Base-by-base conservation (phyloP, 1,139 yeast genomes). In the Sugiyamaella pinicola region DNA sequence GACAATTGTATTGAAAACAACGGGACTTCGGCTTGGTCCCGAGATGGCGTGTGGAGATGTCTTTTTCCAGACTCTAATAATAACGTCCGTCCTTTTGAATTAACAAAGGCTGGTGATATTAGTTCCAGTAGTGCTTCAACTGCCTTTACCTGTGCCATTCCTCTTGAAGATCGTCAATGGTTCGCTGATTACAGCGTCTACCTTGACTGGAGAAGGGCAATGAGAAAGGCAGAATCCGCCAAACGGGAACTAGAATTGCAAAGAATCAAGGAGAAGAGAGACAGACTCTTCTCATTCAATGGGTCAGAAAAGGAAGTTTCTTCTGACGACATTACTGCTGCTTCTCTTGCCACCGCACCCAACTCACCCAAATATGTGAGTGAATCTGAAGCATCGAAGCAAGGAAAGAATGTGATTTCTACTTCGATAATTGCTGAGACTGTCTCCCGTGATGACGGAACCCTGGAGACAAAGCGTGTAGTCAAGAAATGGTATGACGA, bases 11-110 rank as follows among this genome's bases (percentile, higher is more conserved):
- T 78, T 62, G 79, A 79, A 29, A 74, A 78, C 45, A 71, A 81
- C 3, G 97, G 97, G 1, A 73, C 78, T 15, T 79, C 88, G 0
- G 82, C 83, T 7, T 90, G 96, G 96, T 93, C 87, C 63, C 74
- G 78, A 42, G 68, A 68, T 22, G 96, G 96, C 0, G 79, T 82
- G 68, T 90, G 96, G 96, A 78, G 90, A 64, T 90, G 97, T 69
- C 73, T 90, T 52, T 86, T 90, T 70, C 96, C 96, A 26, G 47
- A 49, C 6, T 53, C 54, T 28, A 44, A 54, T 28, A 47, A 54
- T 35, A 37, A 40, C 6, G 46, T 33, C 7, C 26, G 46, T n/a
- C 47, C 41, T 9, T 18, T 49, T 18, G 57, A 48, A 22, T 28
- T 48, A 12, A 17, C 41, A n/a, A 34, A n/a, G n/a, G 50, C 54